phyloP scores from a whole-genome alignment of 768 basidiomycete genomes.

The Chalciporus chontae region DNA sequence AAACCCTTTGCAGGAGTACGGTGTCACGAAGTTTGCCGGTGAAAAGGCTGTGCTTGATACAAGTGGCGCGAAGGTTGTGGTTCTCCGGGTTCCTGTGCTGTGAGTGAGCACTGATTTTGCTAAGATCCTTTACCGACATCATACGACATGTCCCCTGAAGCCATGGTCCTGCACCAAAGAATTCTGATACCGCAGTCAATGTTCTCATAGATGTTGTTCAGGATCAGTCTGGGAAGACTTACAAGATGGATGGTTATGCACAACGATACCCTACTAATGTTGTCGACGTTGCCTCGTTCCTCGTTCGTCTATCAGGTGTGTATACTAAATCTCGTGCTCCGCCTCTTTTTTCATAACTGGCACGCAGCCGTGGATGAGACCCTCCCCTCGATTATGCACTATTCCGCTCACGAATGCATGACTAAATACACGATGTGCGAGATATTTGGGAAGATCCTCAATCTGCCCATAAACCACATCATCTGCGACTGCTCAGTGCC shows the following conservation, averaged over 20 bases:
- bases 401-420: slow-evolving; percentile 74
- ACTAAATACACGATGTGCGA: slow-evolving; percentile 95
- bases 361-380: slow-evolving; percentile 32
- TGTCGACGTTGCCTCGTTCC: slow-evolving; percentile 79
- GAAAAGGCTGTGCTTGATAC: slow-evolving; percentile 73
- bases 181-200: slow-evolving; percentile 88
- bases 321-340: neutral
- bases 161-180: slow-evolving; percentile 82
- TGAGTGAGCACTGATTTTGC: slow-evolving; percentile 35
- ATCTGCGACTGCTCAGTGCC: slow-evolving; percentile 68
- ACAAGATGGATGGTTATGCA: slow-evolving; percentile 96
- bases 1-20: slow-evolving; percentile 89
- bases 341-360: neutral
- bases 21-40: slow-evolving; percentile 80
- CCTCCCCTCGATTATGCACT: slow-evolving; percentile 67
- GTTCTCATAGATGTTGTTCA: slow-evolving; percentile 81
- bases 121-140: neutral
- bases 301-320: slow-evolving; percentile 72
- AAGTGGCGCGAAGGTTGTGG: slow-evolving; percentile 52
- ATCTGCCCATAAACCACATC: slow-evolving; percentile 71
- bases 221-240: slow-evolving; percentile 82
- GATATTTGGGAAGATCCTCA: slow-evolving; percentile 67
- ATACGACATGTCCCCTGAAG: slow-evolving; percentile 38
- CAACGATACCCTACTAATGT: slow-evolving; percentile 92
- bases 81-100: slow-evolving; percentile 91